Base-by-base conservation (phyloP, 225 moss, liverwort and hornwort species). In the Lunularia cruciata region DNA sequence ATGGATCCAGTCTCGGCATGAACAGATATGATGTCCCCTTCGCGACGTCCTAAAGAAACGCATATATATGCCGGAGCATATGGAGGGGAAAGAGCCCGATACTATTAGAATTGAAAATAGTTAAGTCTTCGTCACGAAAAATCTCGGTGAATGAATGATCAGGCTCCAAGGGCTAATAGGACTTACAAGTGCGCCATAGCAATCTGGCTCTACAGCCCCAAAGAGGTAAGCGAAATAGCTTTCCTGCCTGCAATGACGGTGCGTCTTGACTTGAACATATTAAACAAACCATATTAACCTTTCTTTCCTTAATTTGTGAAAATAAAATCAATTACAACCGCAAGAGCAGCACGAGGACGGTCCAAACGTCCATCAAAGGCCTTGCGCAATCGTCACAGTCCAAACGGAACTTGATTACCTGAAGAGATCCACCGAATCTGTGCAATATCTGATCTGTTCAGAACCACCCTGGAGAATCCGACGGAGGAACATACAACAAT, bases 211-310 rank as follows among this genome's bases (percentile, higher is more conserved):
- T 77, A 89, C 89, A 15, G 87, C 90, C 37, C 96, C 92, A 47
- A 96, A 96, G 69, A 96, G 73, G 63, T 96, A 96, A 7, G 89
- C 89, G 61, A 96, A 92, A 68, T 89, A 96, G 72, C 96, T 96
- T 77, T 96, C 96, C 57, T 96, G 96, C 77, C 92, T 84, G 77
- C 28, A 26, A 52, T n/a, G n/a, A n/a, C n/a, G n/a, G n/a, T n/a
- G n/a, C n/a, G n/a, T n/a, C n/a, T n/a, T n/a, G n/a, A n/a, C n/a
- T n/a, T n/a, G n/a, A n/a, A n/a, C n/a, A n/a, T n/a, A n/a, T n/a
- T n/a, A n/a, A n/a, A n/a, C n/a, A n/a, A 31, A 47, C 3, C 20
- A 39, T 19, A 23, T 14, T 38, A 22, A 13, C 23, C 47, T 65
- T 2, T 47, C 0, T 6, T 47, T 30, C 12, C 6, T 23, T 39